Evolutionary conservation across 257 asterid species (phyloP), one percentile per base, ranked within the genome.

Genomic region (Ocimum tenuiflorum): DNA sequence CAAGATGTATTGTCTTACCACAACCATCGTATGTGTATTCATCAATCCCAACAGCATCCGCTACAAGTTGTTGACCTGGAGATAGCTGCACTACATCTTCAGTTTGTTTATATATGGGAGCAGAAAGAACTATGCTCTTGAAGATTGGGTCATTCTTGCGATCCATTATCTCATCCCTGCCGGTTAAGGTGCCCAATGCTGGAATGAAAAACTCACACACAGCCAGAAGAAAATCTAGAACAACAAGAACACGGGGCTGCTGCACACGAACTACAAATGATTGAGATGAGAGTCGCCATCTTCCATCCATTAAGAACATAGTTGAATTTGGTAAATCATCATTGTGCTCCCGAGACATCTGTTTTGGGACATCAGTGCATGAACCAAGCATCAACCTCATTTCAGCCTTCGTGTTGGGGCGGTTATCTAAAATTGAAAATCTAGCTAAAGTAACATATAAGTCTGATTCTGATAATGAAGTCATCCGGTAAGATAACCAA

Each of bases 301-400:
- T 85, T 68, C 96, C 94, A 70, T 94, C 99, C 99, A 94, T 90
- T 80, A 94, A 85, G 65, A 94, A 75, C 97, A 94, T 94, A 49
- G 97, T 94, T 60, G 99, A 90, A 63, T 72, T 88, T 60, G 97
- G 88, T 68, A 77, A 63, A 69, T 86, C 91, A 46, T 48, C 69
- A 65, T 60, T 60, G 11, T 62, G 63, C 50, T 85, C 97, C 54
- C 89, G 79, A 55, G 95, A 78, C 49, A 71, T 73, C 74, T 82
- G 91, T 78, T 83, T 88, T 56, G 83, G 75, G 73, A 76, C 84
- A 68, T 94, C 97, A 61, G 83, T 61, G 70, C 96, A 87, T 17
- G 97, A 90, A 46, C 99, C 99, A 82, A 94, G 99, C 97, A 94
- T 89, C 84, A 94, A 86, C 73, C 87, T 89, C 99, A 94, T 94